Conservation (phyloP, 1,284 basidiomycete species). For the Vanrija sp. region DNA sequence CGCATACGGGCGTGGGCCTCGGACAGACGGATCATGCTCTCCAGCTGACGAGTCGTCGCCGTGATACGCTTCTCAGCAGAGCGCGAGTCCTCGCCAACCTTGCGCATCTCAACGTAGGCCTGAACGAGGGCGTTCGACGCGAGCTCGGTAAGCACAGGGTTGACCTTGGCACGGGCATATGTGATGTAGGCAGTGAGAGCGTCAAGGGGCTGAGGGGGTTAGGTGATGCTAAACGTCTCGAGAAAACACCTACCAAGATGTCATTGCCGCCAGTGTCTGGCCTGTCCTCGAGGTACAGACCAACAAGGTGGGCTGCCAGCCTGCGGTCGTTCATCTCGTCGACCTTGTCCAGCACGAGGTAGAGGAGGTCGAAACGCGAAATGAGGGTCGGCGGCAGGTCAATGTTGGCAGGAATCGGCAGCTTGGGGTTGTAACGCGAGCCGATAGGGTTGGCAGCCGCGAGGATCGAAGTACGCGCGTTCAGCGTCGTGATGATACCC, state of each 20-base stretch:
- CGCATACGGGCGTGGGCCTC: conserved; percentile 97
- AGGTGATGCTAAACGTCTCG: neutral
- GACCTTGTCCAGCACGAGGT: conserved; percentile 91
- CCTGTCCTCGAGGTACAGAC: conserved; percentile 86
- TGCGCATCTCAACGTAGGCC: conserved; percentile 90
- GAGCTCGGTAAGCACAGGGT: conserved; percentile 82
- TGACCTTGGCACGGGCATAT: conserved; percentile 82
- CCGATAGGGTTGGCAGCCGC: conserved; percentile 97
- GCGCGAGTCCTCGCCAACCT: conserved; percentile 82
- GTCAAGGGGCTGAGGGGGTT: conserved; percentile 66
- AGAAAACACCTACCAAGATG: conserved; percentile 62
- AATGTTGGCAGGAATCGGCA: conserved; percentile 79
- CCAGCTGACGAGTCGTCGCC: conserved; percentile 93
- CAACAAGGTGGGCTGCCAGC: conserved; percentile 88
- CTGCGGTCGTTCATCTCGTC: conserved; percentile 86
- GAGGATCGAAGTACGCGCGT: conserved; percentile 93
- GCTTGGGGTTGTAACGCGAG: conserved; percentile 85
- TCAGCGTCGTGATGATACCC: conserved; percentile 97
- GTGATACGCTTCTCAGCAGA: conserved; percentile 90
- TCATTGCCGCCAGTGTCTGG: conserved; percentile 68
- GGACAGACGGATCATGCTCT: conserved; percentile 95
- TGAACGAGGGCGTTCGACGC: conserved; percentile 80
- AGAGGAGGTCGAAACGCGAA: conserved; percentile 96
- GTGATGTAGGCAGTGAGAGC: conserved; percentile 92
- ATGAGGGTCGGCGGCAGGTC: conserved; percentile 96